Evolutionary conservation across 2,329 filamentous ascomycete species (phyloP).

Genomic region (Aspergillus sp.): DNA sequence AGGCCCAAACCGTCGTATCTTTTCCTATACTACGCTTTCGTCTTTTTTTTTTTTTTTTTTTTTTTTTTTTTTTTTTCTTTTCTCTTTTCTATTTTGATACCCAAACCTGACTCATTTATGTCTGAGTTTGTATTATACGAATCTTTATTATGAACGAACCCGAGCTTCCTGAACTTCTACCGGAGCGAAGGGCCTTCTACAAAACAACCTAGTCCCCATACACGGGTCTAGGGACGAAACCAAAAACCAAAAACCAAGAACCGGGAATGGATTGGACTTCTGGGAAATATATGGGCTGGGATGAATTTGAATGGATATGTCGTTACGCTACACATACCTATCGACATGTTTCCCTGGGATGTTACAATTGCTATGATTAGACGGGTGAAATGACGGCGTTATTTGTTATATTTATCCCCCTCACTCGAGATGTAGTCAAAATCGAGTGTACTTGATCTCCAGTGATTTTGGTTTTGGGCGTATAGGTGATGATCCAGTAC

Average conservation of each 20-base stretch:
- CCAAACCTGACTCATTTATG: conserved; percentile 24
- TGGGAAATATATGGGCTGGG: background rate
- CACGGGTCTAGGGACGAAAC: background rate
- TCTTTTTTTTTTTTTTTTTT: conserved; percentile 10
- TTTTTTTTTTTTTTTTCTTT: conserved; percentile 10
- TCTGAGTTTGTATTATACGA: conserved; percentile 29
- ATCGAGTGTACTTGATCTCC: background rate
- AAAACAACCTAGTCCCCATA: background rate
- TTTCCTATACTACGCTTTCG: conserved; percentile 4
- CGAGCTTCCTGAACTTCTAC: background rate
- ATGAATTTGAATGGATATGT: background rate
- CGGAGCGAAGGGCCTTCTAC: background rate
- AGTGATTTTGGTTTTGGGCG: background rate
- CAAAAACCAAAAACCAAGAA: background rate
- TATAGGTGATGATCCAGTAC: background rate
- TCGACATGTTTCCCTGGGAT: background rate
- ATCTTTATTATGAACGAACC: background rate
- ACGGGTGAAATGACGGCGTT: conserved; percentile 16
- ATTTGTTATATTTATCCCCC: background rate
- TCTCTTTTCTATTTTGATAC: conserved; percentile 22
- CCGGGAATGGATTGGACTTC: background rate
- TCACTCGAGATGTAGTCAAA: background rate
- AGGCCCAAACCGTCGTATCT: background rate
- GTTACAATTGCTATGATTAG: conserved; percentile 12
- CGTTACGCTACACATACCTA: background rate